These are phyloP conservation scores for Cladorrhinum sp. DNA, from an alignment of 2,329 filamentous ascomycete species.

Conservation along the genomic window DNA sequence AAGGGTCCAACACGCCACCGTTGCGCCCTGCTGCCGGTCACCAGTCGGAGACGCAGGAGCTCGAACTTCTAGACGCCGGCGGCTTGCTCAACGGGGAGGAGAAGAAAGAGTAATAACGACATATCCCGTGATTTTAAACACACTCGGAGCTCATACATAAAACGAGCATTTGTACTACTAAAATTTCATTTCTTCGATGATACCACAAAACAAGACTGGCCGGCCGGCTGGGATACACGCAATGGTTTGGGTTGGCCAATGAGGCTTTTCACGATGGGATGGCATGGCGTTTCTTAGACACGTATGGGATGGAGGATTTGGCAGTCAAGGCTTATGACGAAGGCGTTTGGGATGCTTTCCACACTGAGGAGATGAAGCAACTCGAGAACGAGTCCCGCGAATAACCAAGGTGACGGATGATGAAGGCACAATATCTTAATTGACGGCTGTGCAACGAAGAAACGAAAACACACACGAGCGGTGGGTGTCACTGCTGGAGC, in stretches of 20 bases:
- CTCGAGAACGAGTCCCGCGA: not conserved
- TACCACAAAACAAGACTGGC: constrained; percentile 4
- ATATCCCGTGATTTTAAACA: not conserved
- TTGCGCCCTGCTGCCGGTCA: not conserved
- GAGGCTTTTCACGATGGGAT: not conserved
- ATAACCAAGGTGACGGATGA: no score
- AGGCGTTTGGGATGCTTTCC: not conserved
- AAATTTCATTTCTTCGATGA: not conserved
- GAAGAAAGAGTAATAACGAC: not conserved
- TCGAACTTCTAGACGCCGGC: constrained; percentile 18
- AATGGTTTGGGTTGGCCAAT: not conserved
- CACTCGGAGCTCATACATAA: not conserved
- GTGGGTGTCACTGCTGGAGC: no score
- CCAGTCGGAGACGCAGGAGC: not conserved
- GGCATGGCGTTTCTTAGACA: not conserved
- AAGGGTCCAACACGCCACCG: constrained; percentile 11
- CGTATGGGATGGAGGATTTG: not conserved
- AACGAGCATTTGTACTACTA: not conserved
- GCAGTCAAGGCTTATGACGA: not conserved
- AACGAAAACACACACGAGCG: no score
- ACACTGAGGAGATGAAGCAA: not conserved
- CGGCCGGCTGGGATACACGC: not conserved
- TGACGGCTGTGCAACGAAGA: no score
- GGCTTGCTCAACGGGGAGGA: constrained; percentile 16
- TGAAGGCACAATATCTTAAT: no score